Evolutionary conservation across 352 stramenopile species (phyloP).

Genomic region (Phytophthora ohioensis): DNA sequence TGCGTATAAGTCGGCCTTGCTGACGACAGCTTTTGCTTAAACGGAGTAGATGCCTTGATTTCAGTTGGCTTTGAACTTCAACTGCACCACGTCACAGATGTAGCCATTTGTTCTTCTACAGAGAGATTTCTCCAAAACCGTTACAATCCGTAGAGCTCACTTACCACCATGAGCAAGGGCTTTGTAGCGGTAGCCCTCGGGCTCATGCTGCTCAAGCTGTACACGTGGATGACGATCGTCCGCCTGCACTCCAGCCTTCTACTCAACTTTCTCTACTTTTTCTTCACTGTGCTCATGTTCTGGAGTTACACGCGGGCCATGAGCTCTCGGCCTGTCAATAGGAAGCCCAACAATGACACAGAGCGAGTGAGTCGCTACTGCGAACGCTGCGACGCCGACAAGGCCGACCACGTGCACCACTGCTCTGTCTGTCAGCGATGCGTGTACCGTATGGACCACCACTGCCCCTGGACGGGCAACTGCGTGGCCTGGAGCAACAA

Average conservation of each 20-base stretch:
- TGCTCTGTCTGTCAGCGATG: slow-evolving; percentile 81
- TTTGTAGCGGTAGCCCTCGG: slow-evolving; percentile 58
- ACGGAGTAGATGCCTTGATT: no score
- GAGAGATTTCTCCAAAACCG: slow-evolving; percentile 18
- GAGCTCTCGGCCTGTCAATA: slow-evolving; percentile 30
- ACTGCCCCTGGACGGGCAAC: slow-evolving; percentile 88
- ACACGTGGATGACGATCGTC: slow-evolving; percentile 58
- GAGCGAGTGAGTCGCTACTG: slow-evolving; percentile 64
- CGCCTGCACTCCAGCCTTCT: slow-evolving; percentile 27
- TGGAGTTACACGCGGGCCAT: slow-evolving; percentile 80
- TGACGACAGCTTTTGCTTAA: no score
- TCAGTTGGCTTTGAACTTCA: neutral
- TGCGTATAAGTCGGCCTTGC: no score
- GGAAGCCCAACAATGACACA: slow-evolving; percentile 14
- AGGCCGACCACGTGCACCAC: slow-evolving; percentile 72
- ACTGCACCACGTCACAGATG: slow-evolving; percentile 15
- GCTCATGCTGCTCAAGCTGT: slow-evolving; percentile 77
- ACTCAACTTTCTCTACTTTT: slow-evolving; percentile 53
- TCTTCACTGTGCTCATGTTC: slow-evolving; percentile 66
- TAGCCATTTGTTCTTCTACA: slow-evolving; percentile 24
- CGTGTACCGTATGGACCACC: slow-evolving; percentile 88
- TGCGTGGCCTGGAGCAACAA: slow-evolving; percentile 89
- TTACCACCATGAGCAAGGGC: slow-evolving; percentile 39
- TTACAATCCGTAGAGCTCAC: slow-evolving; percentile 8
- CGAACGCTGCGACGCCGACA: slow-evolving; percentile 75